Base-by-base conservation (phyloP, 768 basidiomycete genomes). In the Flagelloscypha sp. region DNA sequence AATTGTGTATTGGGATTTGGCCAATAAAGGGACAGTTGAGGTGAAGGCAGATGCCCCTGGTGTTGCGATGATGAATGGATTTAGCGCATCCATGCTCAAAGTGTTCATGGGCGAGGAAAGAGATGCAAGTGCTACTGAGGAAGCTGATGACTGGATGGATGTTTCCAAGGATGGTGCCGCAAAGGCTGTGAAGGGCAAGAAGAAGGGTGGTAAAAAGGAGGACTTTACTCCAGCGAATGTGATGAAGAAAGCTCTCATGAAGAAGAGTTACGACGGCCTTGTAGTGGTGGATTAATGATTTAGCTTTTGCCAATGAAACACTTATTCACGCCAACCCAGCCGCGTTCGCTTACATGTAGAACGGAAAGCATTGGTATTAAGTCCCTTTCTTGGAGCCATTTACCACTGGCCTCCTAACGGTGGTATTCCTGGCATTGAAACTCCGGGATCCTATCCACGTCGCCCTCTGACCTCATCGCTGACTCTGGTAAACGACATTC, bases 1-100 rank as follows among this genome's bases (percentile, higher is more conserved):
- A 58, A 63, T 86, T 33, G 77, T 85, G 23, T 85, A 70, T 52
- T 84, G 83, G 83, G 65, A 84, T 49, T 53, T 84, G 50, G 53
- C 54, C 3, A 44, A 41, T 1, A 38, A 50, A 1, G 36, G 35
- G 29, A 65, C 66, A 30, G 57, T 56, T 7, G 78, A 79, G 28
- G 74, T 74, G 18, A 58, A 59, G 31, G 63, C 59, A 13, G 68
- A 76, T 21, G 56, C 59, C 49, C 61, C 68, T 52, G 82, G 82
- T 0, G 80, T 82, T 22, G 77, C 78, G 31, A 55, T 84, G 50
- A 58, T 84, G 60, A 79, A 68, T 48, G 84, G 83, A 33, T 84
- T 77, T 48, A 79, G 76, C 36, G 66, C 75, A 13, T 65, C 73
- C 37, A 62, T 83, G 68, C 54, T 85, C 62, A 84, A 84, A 61